These are phyloP conservation scores for Kwoniella shandongensis DNA, from an alignment of 768 basidiomycete genomes.

Conservation along the genomic window DNA sequence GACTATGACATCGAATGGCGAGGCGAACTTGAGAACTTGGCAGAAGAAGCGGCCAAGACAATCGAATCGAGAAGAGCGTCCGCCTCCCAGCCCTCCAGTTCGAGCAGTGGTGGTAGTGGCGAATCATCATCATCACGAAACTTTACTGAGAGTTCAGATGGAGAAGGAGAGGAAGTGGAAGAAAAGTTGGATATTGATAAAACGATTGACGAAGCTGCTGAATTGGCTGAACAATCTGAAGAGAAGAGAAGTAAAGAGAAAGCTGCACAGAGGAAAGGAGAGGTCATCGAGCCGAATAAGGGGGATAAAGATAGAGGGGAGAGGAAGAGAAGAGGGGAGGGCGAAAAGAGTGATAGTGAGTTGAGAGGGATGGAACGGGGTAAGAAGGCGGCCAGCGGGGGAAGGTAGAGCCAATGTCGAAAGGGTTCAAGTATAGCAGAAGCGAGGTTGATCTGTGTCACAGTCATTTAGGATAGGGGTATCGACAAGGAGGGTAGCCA, in stretches of 20 bases:
- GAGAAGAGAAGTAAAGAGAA: constrained; percentile 35
- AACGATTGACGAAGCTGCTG: constrained; percentile 50
- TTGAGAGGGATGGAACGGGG: constrained; percentile 10
- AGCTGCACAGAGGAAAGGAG: constrained; percentile 39
- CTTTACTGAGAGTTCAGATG: neutral
- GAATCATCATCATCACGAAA: neutral
- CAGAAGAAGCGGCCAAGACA: constrained; percentile 6
- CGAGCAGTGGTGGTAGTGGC: no score
- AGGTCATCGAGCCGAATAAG: constrained; percentile 25
- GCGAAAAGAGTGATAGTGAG: constrained; percentile 17
- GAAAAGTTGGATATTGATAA: constrained; percentile 44
- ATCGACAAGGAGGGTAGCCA: no score
- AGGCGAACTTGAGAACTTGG: constrained; percentile 52
- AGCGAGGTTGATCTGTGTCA: no score
- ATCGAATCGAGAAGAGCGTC: neutral
- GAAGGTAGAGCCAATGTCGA: constrained; percentile 1
- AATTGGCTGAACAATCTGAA: constrained; percentile 42
- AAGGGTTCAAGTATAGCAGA: no score
- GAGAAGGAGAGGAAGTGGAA: constrained; percentile 9
- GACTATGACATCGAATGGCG: constrained; percentile 62
- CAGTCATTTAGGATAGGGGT: no score
- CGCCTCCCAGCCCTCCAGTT: neutral
- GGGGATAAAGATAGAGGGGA: constrained; percentile 10
- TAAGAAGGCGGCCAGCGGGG: neutral
- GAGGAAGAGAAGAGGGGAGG: constrained; percentile 10